Evolutionary conservation across 2,329 filamentous ascomycete species (phyloP).

Genomic region (Ophiognomonia clavigignenti-juglandacearum): DNA sequence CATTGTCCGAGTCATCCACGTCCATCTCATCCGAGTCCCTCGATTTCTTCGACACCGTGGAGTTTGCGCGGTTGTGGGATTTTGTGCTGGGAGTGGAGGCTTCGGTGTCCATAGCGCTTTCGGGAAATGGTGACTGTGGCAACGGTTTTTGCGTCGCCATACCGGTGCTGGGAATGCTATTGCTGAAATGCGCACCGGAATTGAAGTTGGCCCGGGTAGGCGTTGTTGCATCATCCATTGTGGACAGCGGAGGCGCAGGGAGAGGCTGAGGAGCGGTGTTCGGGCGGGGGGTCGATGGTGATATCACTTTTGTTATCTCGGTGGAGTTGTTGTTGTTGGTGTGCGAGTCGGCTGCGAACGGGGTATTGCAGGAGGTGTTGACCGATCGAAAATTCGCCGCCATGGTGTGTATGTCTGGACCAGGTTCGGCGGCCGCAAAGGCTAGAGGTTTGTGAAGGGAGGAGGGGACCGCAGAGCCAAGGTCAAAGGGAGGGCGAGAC

Average conservation of each 20-base stretch:
- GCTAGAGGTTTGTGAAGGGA: slow-evolving; percentile 11
- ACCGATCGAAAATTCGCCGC: slow-evolving; percentile 59
- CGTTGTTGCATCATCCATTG: slow-evolving; percentile 47
- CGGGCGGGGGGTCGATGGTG: slow-evolving; percentile 27
- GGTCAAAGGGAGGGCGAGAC: slow-evolving; percentile 18
- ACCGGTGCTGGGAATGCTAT: slow-evolving; percentile 21
- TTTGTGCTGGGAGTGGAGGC: slow-evolving; percentile 41
- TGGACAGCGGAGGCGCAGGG: slow-evolving; percentile 36
- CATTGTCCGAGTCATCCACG: slow-evolving; percentile 69
- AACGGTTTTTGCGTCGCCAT: slow-evolving; percentile 48
- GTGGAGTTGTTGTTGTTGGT: no score
- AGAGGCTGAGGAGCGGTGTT: slow-evolving; percentile 27
- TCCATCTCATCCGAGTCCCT: slow-evolving; percentile 65
- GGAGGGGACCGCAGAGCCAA: slow-evolving; percentile 14
- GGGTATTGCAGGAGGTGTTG: slow-evolving; percentile 42
- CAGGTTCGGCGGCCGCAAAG: background rate
- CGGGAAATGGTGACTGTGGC: slow-evolving; percentile 47
- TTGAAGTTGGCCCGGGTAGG: slow-evolving; percentile 57
- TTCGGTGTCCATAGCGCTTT: slow-evolving; percentile 39
- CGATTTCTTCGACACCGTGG: slow-evolving; percentile 58
- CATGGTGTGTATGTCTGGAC: slow-evolving; percentile 20
- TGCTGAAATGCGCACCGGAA: no score
- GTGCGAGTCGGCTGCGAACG: slow-evolving; percentile 39
- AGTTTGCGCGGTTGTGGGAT: slow-evolving; percentile 47
- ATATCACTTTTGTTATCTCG: slow-evolving; percentile 48